Conservation (phyloP, 176 grass and related monocot genomes). For the Triticum urartu region DNA sequence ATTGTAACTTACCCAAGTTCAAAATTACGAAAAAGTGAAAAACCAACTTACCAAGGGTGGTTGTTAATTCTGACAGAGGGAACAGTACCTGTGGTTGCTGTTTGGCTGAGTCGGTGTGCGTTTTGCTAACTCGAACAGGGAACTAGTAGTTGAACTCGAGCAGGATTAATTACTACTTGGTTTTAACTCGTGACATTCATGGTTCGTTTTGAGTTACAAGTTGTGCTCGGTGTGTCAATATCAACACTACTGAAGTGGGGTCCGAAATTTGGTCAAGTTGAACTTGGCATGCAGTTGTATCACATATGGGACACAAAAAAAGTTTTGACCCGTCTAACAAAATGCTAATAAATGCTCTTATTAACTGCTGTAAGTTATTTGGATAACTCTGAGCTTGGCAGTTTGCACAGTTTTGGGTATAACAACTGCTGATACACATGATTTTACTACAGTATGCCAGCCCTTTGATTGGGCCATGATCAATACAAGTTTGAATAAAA, state of each 20-base stretch:
- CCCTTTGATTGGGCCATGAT: neutral
- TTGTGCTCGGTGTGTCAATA: neutral
- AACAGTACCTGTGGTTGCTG: neutral
- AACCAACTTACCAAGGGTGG: neutral
- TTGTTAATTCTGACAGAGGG: neutral
- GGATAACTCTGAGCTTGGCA: neutral
- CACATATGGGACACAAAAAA: neutral
- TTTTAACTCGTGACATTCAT: neutral
- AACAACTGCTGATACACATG: neutral
- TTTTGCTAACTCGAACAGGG: neutral
- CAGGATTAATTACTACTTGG: neutral
- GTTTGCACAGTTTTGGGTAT: neutral
- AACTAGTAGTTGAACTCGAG: neutral
- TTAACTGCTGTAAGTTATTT: neutral
- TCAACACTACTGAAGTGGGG: neutral
- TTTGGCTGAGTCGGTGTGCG: neutral
- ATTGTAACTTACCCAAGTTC: too few species aligned
- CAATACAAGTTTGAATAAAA: neutral
- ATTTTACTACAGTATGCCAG: neutral
- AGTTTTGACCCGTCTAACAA: neutral
- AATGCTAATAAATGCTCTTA: neutral
- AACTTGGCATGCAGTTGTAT: neutral
- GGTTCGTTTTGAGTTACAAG: neutral
- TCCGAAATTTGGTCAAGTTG: neutral
- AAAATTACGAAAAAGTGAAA: neutral